Percentiles rank a stretch among this genome's conserved stretches.
phyloP scores from a whole-genome alignment of 2,329 filamentous ascomycete genomes.

The Alternaria angustiovoidea region DNA sequence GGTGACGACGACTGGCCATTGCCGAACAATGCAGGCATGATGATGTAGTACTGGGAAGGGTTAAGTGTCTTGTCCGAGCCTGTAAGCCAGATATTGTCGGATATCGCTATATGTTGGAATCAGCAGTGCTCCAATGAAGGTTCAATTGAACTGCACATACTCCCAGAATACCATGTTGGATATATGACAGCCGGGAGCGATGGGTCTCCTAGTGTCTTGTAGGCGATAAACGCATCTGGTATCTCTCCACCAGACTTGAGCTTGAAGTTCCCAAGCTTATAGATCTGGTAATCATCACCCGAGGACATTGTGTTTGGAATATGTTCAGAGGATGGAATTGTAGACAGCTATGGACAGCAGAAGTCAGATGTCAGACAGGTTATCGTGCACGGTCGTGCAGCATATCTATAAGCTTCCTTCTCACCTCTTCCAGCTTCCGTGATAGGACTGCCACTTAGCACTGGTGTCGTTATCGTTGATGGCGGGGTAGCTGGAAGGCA shows the following conservation, averaged over 20 bases:
- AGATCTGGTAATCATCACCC: conserved; percentile 58
- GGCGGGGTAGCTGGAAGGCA: conserved; percentile 34
- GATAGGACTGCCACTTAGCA: neutral
- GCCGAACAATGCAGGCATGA: conserved; percentile 73
- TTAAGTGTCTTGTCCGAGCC: conserved; percentile 70
- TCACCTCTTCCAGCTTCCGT: neutral
- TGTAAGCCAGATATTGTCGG: conserved; percentile 78
- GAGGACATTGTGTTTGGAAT: conserved; percentile 18
- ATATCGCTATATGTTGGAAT: conserved; percentile 57
- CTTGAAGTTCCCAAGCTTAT: conserved; percentile 70
- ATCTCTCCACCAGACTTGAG: conserved; percentile 71
- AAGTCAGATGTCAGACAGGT: neutral
- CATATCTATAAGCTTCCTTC: neutral
- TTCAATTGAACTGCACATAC: conserved; percentile 39
- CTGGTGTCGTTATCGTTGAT: conserved; percentile 16
- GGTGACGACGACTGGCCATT: conserved; percentile 74
- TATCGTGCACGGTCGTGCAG: neutral
- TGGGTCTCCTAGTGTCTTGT: conserved; percentile 75
- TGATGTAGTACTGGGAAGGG: conserved; percentile 71
- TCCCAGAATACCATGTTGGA: conserved; percentile 77
- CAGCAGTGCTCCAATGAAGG: neutral
- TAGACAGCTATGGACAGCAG: neutral
- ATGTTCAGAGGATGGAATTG: neutral
- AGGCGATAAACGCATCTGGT: conserved; percentile 73
- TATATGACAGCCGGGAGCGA: conserved; percentile 74